Evolutionary conservation across 148 eudicot genomes (phyloP), one percentile per base, ranked within the genome.

Genomic region (Chenopodium album): DNA sequence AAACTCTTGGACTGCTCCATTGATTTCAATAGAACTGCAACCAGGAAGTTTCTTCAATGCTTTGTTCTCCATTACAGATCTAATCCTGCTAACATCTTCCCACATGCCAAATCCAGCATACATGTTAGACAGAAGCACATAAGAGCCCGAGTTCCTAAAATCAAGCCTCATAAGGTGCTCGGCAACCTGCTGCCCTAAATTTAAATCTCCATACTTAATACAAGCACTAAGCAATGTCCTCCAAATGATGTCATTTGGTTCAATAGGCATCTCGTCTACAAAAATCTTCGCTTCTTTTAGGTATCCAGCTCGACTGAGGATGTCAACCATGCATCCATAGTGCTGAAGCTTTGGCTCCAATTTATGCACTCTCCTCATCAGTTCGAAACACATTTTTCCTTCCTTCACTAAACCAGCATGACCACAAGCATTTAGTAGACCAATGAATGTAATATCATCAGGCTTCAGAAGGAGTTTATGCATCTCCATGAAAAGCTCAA

Each of bases 251-350:
- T 81, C 87, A 74, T 89, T 91, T 72, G 97, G 97, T 65, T 87
- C 82, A 75, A 93, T 87, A 63, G 94, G 97, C 97, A 93, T 93
- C 74, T 89, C 83, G n/a, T 84, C 78, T 16, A 93, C 79, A 23
- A 93, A 86, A 2, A 67, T 83, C 77, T 75, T 83, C 41, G 94
- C 97, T 81, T 84, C 84, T 82, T 84, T 82, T 50, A 90, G 82
- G 75, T 81, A 78, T 72, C 97, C 97, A 73, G 93, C 91, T 73
- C 92, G 86, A 41, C 88, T 85, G 81, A 91, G 92, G 67, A 93
- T 87, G 87, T 93, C 95, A 78, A 92, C 92, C 87, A 93, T 80
- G 84, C 97, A 93, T 80, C 94, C 95, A 59, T 90, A 90, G 74
- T 93, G 97, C 80, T 90, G 95, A 62, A 92, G 79, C 78, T 88